Percentiles rank a stretch among this genome's conserved stretches.
phyloP scores from a whole-genome alignment of 331 rosid species.

The Cucumis variabilis region DNA sequence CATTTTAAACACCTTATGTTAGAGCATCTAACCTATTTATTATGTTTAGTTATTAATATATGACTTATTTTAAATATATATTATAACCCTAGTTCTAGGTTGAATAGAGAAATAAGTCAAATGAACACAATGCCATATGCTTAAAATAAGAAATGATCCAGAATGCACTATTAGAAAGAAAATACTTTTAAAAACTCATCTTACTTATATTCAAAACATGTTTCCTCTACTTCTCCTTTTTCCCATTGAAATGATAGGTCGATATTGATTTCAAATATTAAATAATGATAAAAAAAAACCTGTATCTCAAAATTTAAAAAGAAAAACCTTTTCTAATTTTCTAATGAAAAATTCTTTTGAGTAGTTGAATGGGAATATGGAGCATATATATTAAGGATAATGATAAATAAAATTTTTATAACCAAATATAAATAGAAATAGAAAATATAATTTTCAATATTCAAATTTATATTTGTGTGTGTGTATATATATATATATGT shows the following conservation, averaged over 20 bases:
- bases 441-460: too few relatives aligned
- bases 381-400: conserved; percentile 13
- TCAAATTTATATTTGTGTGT: too few relatives aligned
- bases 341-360: background rate
- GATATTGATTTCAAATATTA: background rate
- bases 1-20: too few relatives aligned
- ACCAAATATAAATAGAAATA: background rate
- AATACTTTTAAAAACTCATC: background rate
- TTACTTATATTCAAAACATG: background rate
- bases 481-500: too few relatives aligned
- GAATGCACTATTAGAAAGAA: background rate
- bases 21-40: too few relatives aligned
- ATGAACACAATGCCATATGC: too few relatives aligned
- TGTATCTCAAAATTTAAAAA: background rate
- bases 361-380: conserved; percentile 1
- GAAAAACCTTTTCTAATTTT: background rate
- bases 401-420: background rate
- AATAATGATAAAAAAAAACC: background rate
- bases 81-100: too few relatives aligned
- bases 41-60: too few relatives aligned
- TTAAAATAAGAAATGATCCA: background rate
- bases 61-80: too few relatives aligned
- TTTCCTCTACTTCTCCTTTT: background rate
- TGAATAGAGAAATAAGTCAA: too few relatives aligned
- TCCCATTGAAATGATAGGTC: background rate